Conservation (phyloP, 164 flowering plant genomes). For the Kingdonia uniflora region DNA sequence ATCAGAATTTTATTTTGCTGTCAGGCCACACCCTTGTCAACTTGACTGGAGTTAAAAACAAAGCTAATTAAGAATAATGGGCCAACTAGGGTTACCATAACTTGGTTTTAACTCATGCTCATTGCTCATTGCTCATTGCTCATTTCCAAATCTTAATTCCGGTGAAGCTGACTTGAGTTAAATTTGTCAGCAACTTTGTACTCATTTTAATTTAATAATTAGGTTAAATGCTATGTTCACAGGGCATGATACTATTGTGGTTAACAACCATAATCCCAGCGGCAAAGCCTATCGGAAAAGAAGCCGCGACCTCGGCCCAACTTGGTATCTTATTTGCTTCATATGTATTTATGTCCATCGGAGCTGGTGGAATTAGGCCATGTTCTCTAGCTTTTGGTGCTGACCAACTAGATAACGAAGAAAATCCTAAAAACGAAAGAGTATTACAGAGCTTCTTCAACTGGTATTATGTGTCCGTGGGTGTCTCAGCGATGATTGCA, state of each 20-base stretch:
- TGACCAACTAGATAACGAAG: conserved; percentile 23
- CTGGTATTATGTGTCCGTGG: conserved; percentile 30
- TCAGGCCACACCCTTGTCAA: too few relatives aligned
- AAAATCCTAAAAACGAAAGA: conserved; percentile 19
- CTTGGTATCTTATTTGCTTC: conserved; percentile 20
- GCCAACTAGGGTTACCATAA: too few relatives aligned
- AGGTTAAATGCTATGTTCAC: background rate
- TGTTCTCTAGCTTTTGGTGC: conserved; percentile 53
- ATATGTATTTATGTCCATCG: conserved; percentile 34
- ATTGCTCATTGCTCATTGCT: too few relatives aligned
- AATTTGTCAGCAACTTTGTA: too few relatives aligned
- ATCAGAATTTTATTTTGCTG: too few relatives aligned
- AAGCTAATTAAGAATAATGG: too few relatives aligned
- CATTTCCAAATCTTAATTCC: too few relatives aligned
- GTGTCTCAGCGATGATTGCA: conserved; percentile 21
- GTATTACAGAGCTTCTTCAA: conserved; percentile 28
- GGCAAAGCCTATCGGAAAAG: conserved; percentile 18
- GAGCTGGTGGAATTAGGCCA: conserved; percentile 44
- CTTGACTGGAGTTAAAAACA: too few relatives aligned
- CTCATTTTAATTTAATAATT: too few relatives aligned
- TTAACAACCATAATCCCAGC: conserved; percentile 26
- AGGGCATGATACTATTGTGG: conserved; percentile 39
- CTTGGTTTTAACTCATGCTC: too few relatives aligned
- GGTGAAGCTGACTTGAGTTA: too few relatives aligned
- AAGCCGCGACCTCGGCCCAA: conserved; percentile 17